phyloP scores from a whole-genome alignment of 2,329 filamentous ascomycete species.

The Metarhizium sp. region DNA sequence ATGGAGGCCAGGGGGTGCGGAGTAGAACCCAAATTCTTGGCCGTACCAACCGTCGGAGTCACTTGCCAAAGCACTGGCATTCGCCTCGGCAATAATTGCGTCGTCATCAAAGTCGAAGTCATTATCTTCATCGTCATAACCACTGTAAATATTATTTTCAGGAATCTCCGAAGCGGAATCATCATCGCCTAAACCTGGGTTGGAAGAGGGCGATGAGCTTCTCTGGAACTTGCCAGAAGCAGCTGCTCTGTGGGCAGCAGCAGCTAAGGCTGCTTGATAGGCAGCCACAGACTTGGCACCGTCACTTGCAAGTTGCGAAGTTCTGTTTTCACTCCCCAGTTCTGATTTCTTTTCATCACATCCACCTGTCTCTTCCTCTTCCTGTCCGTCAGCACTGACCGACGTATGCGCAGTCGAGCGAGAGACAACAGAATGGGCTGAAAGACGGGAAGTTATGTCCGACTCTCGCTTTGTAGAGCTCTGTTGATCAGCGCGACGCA shows the following conservation, averaged over 20 bases:
- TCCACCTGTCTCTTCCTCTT: background rate
- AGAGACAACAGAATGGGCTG: constrained; percentile 31
- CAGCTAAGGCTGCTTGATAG: constrained; percentile 77
- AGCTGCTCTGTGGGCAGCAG: constrained; percentile 68
- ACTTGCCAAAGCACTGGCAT: constrained; percentile 84
- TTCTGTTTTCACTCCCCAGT: background rate
- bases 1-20: constrained; percentile 39
- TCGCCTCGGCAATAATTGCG: constrained; percentile 87
- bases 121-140: constrained; percentile 51
- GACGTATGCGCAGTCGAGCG: constrained; percentile 47
- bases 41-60: constrained; percentile 94
- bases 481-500: constrained; percentile 25
- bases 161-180: constrained; percentile 3
- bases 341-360: background rate
- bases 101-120: constrained; percentile 72
- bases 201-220: constrained; percentile 32
- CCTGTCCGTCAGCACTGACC: constrained; percentile 23
- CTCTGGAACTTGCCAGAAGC: constrained; percentile 67
- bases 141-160: constrained; percentile 25
- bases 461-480: constrained; percentile 31
- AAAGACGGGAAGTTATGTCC: constrained; percentile 35
- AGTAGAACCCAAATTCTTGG: constrained; percentile 94
- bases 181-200: constrained; percentile 5
- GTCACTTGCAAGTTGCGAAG: constrained; percentile 5
- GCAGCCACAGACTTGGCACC: constrained; percentile 36